Percentiles rank a stretch among this genome's conserved stretches.
phyloP scores from a whole-genome alignment of 768 basidiomycete genomes.

The Mycena maculata region DNA sequence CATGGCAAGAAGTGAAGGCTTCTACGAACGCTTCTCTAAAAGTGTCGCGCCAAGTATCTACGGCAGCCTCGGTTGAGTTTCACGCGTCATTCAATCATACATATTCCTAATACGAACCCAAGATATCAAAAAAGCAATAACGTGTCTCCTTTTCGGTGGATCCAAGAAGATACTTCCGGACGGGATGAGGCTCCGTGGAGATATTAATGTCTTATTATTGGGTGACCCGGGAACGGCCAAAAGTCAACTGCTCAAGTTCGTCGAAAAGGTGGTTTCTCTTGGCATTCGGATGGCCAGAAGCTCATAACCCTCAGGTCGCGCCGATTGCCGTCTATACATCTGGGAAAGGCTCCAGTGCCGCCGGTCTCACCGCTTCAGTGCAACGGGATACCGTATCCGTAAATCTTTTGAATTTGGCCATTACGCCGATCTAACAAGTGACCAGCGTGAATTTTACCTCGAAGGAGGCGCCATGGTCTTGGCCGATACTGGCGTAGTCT shows the following conservation, averaged over 20 bases:
- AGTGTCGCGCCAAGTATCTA: slow-evolving; percentile 98
- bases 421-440: slow-evolving; percentile 16
- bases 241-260: slow-evolving; percentile 97
- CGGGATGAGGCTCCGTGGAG: slow-evolving; percentile 95
- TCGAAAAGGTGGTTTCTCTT: slow-evolving; percentile 78
- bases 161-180: slow-evolving; percentile 98
- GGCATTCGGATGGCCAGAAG: slow-evolving; percentile 3
- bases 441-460: slow-evolving; percentile 95
- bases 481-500: slow-evolving; percentile 97
- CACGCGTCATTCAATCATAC: background rate
- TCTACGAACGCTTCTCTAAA: slow-evolving; percentile 93
- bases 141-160: slow-evolving; percentile 96
- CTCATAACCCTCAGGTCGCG: slow-evolving; percentile 71
- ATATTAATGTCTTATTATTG: slow-evolving; percentile 95
- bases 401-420: slow-evolving; percentile 43
- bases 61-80: slow-evolving; percentile 85
- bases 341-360: slow-evolving; percentile 97
- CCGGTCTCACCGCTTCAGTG: slow-evolving; percentile 97
- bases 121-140: slow-evolving; percentile 99
- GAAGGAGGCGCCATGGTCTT: slow-evolving; percentile 99
- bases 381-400: slow-evolving; percentile 94
- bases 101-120: slow-evolving; percentile 25
- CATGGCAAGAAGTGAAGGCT: slow-evolving; percentile 87
- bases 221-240: slow-evolving; percentile 99
- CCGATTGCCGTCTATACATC: slow-evolving; percentile 99